Evolutionary conservation across 305 asterid species (phyloP), one percentile per base, ranked within the genome.

Genomic region (Fraxinus ornus): DNA sequence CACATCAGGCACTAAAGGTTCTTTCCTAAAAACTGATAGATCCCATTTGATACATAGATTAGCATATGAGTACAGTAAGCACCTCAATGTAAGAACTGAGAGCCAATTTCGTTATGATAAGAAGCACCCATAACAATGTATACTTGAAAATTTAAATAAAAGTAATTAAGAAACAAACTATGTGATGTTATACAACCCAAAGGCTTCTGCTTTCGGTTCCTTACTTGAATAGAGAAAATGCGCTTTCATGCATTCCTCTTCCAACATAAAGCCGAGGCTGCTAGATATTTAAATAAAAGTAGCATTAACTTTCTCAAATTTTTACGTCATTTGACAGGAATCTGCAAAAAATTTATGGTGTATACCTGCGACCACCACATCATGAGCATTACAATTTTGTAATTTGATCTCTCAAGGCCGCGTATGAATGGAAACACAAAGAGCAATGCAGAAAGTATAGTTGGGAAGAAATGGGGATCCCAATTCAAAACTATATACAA

Each of bases 351-450:
- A 17, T n/a, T 19, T 36, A 75, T 76, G 70, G 13, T 21, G 76
- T 86, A 76, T 84, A 96, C 99, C 97, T 96, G 98, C 71, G 98
- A 91, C 98, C 99, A 94, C 99, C 99, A 96, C 99, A 96, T 96
- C 94, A 91, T 91, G 83, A 96, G 97, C 98, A 94, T 94, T 90
- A 94, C 93, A 86, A 96, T 88, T 90, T 86, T 96, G 89, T 90
- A 91, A 83, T 96, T 90, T 88, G 99, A 96, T 81, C 98, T 92
- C 90, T 96, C 99, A 78, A 96, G 98, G 90, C 99, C 93, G 3
- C 98, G 98, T 68, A 94, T 71, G 83, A 91, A 91, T 74, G 99
- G 99, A 75, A 96, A 94, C 80, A 96, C 93, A 82, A 96, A 96
- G 60, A 96, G 89, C 73, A 92, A 52, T 22, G 88, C 94, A 85